phyloP scores from a whole-genome alignment of 306 rosid genomes.

The Mimosa pudica region DNA sequence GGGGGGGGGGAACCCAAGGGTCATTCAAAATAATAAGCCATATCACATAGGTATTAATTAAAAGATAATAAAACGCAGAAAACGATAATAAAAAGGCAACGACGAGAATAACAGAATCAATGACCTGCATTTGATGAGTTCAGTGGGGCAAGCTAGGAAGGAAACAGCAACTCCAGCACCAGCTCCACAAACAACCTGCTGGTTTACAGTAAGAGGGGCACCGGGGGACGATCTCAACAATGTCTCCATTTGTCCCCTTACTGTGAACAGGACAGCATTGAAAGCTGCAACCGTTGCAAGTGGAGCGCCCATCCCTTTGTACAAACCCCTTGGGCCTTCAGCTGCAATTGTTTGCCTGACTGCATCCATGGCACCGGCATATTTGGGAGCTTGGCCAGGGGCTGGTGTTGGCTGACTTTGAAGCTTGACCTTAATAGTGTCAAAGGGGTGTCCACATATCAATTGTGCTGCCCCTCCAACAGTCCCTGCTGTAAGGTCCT shows the following conservation, averaged over 20 bases:
- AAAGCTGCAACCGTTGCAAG: constrained; percentile 97
- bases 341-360: constrained; percentile 91
- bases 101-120: constrained; percentile 14
- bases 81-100: background rate
- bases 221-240: constrained; percentile 78
- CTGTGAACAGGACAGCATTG: constrained; percentile 89
- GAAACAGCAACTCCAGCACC: constrained; percentile 99
- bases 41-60: constrained; percentile 8
- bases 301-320: constrained; percentile 99
- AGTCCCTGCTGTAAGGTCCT: constrained; percentile 92
- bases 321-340: constrained; percentile 88
- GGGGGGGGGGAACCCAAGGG: background rate
- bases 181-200: constrained; percentile 82
- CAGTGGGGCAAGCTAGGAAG: constrained; percentile 92
- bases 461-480: constrained; percentile 95
- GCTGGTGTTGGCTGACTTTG: constrained; percentile 94
- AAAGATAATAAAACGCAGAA: constrained; percentile 9
- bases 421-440: constrained; percentile 96
- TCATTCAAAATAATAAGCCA: background rate
- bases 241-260: constrained; percentile 85
- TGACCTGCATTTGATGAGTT: constrained; percentile 93
- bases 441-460: constrained; percentile 89
- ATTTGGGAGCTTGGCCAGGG: constrained; percentile 83
- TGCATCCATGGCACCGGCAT: constrained; percentile 90
- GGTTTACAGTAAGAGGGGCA: constrained; percentile 65